Percentiles rank a stretch among this genome's conserved stretches.
These are phyloP conservation scores for Pilatotrama ljubarskyi DNA, from an alignment of 768 basidiomycete species.

Conservation along the genomic window DNA sequence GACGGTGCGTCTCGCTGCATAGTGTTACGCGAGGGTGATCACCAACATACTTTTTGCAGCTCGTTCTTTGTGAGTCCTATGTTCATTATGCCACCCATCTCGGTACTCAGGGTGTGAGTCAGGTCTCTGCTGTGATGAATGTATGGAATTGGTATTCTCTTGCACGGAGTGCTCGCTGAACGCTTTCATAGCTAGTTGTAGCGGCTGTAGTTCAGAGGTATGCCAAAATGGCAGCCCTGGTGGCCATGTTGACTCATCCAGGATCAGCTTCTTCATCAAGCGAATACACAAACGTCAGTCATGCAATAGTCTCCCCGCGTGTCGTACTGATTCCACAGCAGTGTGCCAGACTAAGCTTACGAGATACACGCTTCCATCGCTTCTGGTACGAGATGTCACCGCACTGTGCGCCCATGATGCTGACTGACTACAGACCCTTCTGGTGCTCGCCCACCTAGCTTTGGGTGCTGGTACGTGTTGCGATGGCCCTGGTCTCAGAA, in stretches of 20 bases:
- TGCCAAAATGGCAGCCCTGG: not conserved
- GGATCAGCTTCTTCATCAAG: constrained; percentile 16
- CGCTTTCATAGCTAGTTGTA: not conserved
- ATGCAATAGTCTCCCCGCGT: too few species aligned
- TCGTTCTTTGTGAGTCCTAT: constrained; percentile 18
- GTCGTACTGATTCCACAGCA: not conserved
- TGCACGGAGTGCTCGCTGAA: not conserved
- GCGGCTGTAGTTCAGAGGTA: constrained; percentile 16
- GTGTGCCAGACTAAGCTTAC: constrained; percentile 15
- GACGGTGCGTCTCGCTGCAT: constrained; percentile 4
- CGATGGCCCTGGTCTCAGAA: not conserved
- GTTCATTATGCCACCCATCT: too few species aligned
- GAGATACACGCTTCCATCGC: constrained; percentile 8
- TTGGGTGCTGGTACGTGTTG: constrained; percentile 13
- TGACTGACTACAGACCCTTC: not conserved
- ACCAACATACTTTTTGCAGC: not conserved
- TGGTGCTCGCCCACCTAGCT: constrained; percentile 15
- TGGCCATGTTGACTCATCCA: not conserved
- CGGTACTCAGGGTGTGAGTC: too few species aligned
- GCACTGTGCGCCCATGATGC: not conserved
- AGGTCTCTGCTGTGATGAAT: constrained; percentile 15
- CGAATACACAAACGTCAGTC: constrained; percentile 17
- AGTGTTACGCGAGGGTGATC: not conserved
- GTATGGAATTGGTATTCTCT: not conserved
- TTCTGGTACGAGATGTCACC: constrained; percentile 1